Percentiles rank a stretch among this genome's conserved stretches.
These are phyloP conservation scores for Penicillium goetzii DNA, from an alignment of 495 filamentous ascomycete genomes.

Conservation along the genomic window DNA sequence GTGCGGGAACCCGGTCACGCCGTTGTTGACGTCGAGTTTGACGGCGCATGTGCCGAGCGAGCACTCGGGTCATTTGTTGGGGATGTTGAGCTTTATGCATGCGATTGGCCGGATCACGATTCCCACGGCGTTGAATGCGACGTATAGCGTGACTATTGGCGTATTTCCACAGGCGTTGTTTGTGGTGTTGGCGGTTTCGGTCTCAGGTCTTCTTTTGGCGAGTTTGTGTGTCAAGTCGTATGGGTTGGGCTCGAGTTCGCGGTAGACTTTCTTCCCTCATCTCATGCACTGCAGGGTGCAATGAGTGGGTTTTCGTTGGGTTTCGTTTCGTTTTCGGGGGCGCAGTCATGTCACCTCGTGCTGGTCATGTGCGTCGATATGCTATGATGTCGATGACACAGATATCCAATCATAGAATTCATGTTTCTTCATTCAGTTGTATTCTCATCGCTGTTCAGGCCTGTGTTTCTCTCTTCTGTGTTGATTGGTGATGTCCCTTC, in stretches of 20 bases:
- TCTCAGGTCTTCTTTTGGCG: neutral
- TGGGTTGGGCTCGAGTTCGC: neutral
- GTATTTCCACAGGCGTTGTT: slow-evolving; percentile 10
- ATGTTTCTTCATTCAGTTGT: neutral
- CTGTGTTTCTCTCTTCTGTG: neutral
- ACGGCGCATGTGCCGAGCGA: slow-evolving; percentile 10
- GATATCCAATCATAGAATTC: neutral
- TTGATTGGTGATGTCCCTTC: neutral
- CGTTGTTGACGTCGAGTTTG: slow-evolving; percentile 16
- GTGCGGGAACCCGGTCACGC: slow-evolving; percentile 8
- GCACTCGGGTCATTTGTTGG: slow-evolving; percentile 13
- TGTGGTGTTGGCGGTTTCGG: slow-evolving; percentile 1
- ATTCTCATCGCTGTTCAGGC: neutral
- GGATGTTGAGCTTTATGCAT: slow-evolving; percentile 18
- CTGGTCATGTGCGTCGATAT: neutral
- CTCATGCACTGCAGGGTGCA: neutral
- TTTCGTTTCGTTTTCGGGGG: neutral
- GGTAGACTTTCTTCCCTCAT: neutral
- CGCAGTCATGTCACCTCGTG: slow-evolving; percentile 1
- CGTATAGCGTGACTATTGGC: slow-evolving; percentile 15
- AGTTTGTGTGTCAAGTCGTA: slow-evolving; percentile 3
- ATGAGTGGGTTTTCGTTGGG: neutral
- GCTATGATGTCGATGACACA: neutral
- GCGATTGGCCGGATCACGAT: slow-evolving; percentile 11
- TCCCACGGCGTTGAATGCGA: slow-evolving; percentile 12